Base-by-base conservation (phyloP, 257 asterid species). In the Ajuga chamaepitys region DNA sequence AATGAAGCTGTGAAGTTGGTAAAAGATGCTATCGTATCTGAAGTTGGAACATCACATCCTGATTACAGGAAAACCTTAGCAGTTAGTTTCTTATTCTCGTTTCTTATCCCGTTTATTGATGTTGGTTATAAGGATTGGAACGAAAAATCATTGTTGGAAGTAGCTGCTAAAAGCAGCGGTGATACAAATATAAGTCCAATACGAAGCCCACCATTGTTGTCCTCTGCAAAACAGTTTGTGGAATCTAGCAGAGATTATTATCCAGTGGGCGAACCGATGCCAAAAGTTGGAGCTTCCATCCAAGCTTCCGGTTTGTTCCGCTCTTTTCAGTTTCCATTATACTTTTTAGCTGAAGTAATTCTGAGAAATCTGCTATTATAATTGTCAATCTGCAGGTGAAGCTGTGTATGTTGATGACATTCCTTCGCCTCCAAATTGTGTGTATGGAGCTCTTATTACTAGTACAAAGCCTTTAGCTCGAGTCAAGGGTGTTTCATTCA, bases 391-490 rank as follows among this genome's bases (percentile, higher is more conserved):
- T 67, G 53, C 60, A 67, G 72, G 72, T 41, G 72, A 67, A 55
- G 72, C 72, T 32, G 46, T 54, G 38, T 67, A 5, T 7, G 64
- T 67, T 0, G 72, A 67, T 53, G 72, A 67, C 57, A 54, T 67
- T 67, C 72, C 72, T 54, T 67, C 72, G 28, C 72, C 72, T 21
- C 47, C 56, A 0, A 20, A 44, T 48, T 67, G 72, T 54, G 28
- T 67, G 72, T 47, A 67, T 26, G 72, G 56, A 30, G 64, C 72
- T 10, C 28, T 54, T 42, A 45, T 67, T 54, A 38, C 24, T 55
- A 67, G 72, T 64, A 67, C 47, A 6, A 67, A 67, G 57, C 72
- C 72, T 11, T 50, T 67, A 26, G 72, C 72, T 41, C 72, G 72
- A 55, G 72, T 67, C 46, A 67, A 30, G 42, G 72, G 52, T 24